Percentiles rank a stretch among this genome's conserved stretches.
Evolutionary conservation across 2,329 filamentous ascomycete species (phyloP).

Genomic region (Alternaria gaisen): DNA sequence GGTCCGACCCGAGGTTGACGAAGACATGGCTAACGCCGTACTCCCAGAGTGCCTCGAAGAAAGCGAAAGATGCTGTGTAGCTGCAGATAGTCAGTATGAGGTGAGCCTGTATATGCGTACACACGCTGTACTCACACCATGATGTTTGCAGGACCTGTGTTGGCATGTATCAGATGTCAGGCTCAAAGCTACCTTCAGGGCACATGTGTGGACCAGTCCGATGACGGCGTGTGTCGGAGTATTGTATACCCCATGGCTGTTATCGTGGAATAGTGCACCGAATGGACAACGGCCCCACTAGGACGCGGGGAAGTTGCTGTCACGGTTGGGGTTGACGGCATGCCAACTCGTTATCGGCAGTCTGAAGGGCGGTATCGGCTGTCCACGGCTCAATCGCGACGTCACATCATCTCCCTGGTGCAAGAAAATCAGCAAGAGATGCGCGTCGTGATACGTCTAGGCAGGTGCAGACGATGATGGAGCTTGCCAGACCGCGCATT

Average conservation of each 20-base stretch:
- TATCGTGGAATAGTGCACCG: background rate
- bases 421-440: rapidly evolving
- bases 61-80: slow-evolving; percentile 81
- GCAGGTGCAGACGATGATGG: background rate
- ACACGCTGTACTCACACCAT: slow-evolving; percentile 31
- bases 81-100: slow-evolving; percentile 23
- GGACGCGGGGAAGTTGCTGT: slow-evolving; percentile 23
- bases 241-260: slow-evolving; percentile 8
- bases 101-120: background rate
- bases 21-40: slow-evolving; percentile 59
- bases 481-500: background rate
- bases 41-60: slow-evolving; percentile 83
- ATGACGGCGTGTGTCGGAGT: background rate
- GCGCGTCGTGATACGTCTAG: background rate
- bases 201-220: background rate
- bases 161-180: background rate
- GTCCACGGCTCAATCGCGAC: background rate
- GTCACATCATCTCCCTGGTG: background rate
- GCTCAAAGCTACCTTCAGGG: background rate
- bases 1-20: slow-evolving; percentile 75
- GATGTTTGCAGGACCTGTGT: slow-evolving; percentile 6
- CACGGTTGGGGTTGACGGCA: slow-evolving; percentile 1
- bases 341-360: slow-evolving; percentile 3
- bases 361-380: background rate
- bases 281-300: slow-evolving; percentile 24